Percentiles rank a stretch among this genome's conserved stretches.
These are phyloP conservation scores for Pichia nanzhaoensis DNA, from an alignment of 805 yeast species.

Conservation along the genomic window DNA sequence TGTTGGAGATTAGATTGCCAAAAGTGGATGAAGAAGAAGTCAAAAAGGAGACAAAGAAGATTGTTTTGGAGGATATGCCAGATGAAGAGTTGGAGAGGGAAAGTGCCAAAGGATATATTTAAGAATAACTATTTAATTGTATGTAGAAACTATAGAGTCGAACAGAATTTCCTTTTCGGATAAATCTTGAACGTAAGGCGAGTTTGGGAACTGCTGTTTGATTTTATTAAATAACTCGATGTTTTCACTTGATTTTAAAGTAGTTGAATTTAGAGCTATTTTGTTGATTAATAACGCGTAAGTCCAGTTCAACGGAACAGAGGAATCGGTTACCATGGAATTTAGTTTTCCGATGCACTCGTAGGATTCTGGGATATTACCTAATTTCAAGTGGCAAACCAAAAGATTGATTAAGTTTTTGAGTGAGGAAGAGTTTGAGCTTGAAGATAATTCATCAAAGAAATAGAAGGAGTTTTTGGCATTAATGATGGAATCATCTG, in stretches of 20 bases:
- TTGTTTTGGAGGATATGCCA: constrained; percentile 25
- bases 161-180: constrained; percentile 58
- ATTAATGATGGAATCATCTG: constrained; percentile 26
- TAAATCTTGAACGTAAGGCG: constrained; percentile 47
- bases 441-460: constrained; percentile 74
- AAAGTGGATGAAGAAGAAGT: constrained; percentile 26
- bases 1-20: constrained; percentile 46
- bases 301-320: constrained; percentile 18
- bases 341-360: constrained; percentile 43
- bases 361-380: constrained; percentile 76
- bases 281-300: constrained; percentile 56
- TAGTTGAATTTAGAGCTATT: constrained; percentile 54
- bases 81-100: constrained; percentile 28
- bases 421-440: constrained; percentile 35
- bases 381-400: constrained; percentile 70
- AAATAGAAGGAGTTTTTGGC: constrained; percentile 50
- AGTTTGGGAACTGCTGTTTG: constrained; percentile 41
- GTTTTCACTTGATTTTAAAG: constrained; percentile 31
- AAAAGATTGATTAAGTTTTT: constrained; percentile 57
- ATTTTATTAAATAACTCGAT: constrained; percentile 30
- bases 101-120: constrained; percentile 11
- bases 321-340: background rate
- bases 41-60: constrained; percentile 19
- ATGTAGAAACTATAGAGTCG: constrained; percentile 51
- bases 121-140: background rate